Conservation (phyloP, 805 yeast species). For the Candida ovalis region DNA sequence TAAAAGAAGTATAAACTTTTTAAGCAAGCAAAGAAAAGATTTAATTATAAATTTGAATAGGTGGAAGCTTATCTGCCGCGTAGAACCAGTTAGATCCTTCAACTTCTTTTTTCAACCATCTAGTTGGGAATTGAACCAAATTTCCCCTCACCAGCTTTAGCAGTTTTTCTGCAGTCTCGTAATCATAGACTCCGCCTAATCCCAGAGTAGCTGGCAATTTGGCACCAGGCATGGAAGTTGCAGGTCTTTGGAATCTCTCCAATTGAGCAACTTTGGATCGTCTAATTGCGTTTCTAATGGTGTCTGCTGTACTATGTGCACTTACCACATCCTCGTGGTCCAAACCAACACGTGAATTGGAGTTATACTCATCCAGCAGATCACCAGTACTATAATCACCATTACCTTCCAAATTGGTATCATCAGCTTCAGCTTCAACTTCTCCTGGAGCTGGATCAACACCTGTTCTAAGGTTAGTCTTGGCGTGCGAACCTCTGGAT, state of each 20-base stretch:
- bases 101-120: constrained; percentile 84
- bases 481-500: constrained; percentile 9
- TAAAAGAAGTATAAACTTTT: no score
- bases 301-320: constrained; percentile 4
- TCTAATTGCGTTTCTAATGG: constrained; percentile 19
- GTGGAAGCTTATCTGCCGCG: constrained; percentile 89
- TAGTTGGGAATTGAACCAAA: constrained; percentile 85
- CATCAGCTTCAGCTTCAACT: neutral
- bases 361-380: constrained; percentile 1
- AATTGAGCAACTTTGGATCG: constrained; percentile 26
- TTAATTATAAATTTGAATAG: constrained; percentile 86
- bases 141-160: constrained; percentile 78
- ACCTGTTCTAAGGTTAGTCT: neutral
- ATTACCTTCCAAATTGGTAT: neutral
- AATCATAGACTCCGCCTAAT: constrained; percentile 39
- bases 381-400: constrained; percentile 4
- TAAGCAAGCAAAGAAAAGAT: no score
- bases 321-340: neutral
- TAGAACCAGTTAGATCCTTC: constrained; percentile 95
- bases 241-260: constrained; percentile 25
- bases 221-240: constrained; percentile 6
- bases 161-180: constrained; percentile 71
- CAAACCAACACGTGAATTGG: neutral
- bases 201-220: constrained; percentile 13
- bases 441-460: neutral